Conservation (phyloP, 106 monocot genomes). For the Posidonia australis region DNA sequence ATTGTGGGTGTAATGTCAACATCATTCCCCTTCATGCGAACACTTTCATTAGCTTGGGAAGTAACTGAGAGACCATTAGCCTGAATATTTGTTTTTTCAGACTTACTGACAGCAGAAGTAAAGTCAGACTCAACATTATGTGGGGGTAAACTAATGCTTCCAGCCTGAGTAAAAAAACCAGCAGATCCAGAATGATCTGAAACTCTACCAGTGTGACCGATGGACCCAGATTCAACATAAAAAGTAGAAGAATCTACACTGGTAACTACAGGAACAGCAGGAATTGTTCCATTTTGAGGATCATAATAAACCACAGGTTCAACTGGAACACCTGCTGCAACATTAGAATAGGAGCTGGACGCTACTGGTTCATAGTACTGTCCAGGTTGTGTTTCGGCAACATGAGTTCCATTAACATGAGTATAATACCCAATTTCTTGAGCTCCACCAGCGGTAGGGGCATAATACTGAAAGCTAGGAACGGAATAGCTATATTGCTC, state of each 20-base stretch:
- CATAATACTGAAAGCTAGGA: constrained; percentile 50
- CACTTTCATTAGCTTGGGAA: constrained; percentile 10
- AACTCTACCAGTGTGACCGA: constrained; percentile 13
- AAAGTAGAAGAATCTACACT: constrained; percentile 22
- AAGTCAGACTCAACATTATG: constrained; percentile 11
- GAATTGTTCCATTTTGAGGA: constrained; percentile 17
- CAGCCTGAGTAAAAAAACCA: constrained; percentile 5
- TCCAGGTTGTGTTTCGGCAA: constrained; percentile 25
- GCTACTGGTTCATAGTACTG: constrained; percentile 33
- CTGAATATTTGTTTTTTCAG: not conserved
- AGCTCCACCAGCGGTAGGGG: constrained; percentile 22
- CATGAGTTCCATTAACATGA: constrained; percentile 22
- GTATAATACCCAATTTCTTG: constrained; percentile 41
- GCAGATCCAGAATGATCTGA: constrained; percentile 12
- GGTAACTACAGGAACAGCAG: constrained; percentile 19
- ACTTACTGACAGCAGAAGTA: constrained; percentile 4
- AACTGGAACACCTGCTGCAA: constrained; percentile 16
- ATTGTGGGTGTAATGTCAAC: constrained; percentile 13
- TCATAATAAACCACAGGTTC: constrained; percentile 37
- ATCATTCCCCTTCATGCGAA: constrained; percentile 16
- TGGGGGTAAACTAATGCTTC: constrained; percentile 9
- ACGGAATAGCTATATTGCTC: constrained; percentile 50
- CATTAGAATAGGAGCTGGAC: constrained; percentile 21
- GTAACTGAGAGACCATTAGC: not conserved
- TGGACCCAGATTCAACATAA: constrained; percentile 31